Base-by-base conservation (phyloP, 108 stramenopile genomes). In the Pseudonitzschia delicatissima region DNA sequence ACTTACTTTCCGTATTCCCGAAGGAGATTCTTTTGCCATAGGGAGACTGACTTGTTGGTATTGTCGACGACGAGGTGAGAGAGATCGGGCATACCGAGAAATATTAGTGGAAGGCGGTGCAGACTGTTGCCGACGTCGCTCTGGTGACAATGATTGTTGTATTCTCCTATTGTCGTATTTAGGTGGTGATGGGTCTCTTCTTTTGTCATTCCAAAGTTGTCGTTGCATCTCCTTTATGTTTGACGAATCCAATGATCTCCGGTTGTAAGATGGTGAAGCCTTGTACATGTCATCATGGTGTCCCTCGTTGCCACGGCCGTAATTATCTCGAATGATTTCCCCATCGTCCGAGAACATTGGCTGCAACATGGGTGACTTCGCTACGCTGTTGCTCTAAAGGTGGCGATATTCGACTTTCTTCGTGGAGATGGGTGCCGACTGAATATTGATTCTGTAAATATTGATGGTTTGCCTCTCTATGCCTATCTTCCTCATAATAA, bases 151-250 rank as follows among this genome's bases (percentile, higher is more conserved):
- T 50, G 9, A 15, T 50, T 11, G 26, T 18, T 29, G 64, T 23
- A n/a, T 11, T 25, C n/a, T 33, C 17, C n/a, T n/a, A n/a, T n/a
- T n/a, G n/a, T n/a, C n/a, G n/a, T n/a, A n/a, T n/a, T n/a, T n/a
- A n/a, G 68, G 44, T 36, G 40, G 47, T 11, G 68, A 31, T 67
- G 23, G 60, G 37, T 18, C 4, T 34, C 28, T 39, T 62, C 78
- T 77, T 8, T 78, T 28, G 5, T 64, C 33, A 35, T 73, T 74
- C 82, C 82, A 82, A 61, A 82, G 61, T 48, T 71, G 67, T 55
- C 39, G 47, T 18, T 73, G 72, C 23, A 80, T 23, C 7, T 73
- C 69, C 5, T 39, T 37, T 15, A 81, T 64, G 15, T 42, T n/a
- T n/a, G n/a, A n/a, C n/a, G n/a, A n/a, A n/a, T n/a, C n/a, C n/a